A percentile compares a stretch with the other conserved stretches of the same genome.
These are phyloP conservation scores for Phytomonas francai DNA, from an alignment of 208 protist genomes.

Conservation along the genomic window DNA sequence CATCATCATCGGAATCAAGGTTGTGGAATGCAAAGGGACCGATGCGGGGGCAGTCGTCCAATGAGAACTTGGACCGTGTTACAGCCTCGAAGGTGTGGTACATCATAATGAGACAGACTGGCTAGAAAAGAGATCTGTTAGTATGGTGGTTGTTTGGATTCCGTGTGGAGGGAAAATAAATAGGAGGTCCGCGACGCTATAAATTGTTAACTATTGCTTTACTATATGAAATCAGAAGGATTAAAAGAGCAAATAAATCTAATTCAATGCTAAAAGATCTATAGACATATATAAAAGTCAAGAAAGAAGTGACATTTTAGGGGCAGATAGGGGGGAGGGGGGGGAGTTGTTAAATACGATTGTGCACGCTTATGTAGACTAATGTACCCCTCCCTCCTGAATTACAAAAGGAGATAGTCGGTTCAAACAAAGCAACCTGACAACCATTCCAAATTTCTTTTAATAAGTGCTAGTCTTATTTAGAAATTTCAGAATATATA, in stretches of 20 bases:
- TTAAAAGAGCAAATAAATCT: not conserved
- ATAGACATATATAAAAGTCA: too few relatives aligned
- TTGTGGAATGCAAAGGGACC: slow-evolving; percentile 85
- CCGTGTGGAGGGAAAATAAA: not conserved
- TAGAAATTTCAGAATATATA: not conserved
- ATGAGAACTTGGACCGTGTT: slow-evolving; percentile 61
- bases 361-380: not conserved
- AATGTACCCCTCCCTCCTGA: not conserved
- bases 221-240: not conserved
- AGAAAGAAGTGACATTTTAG: too few relatives aligned
- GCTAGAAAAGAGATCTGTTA: not conserved
- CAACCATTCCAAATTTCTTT: not conserved
- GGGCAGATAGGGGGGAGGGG: too few relatives aligned
- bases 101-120: slow-evolving; percentile 17
- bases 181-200: not conserved
- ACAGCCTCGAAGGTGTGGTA: slow-evolving; percentile 62
- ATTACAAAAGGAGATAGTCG: not conserved
- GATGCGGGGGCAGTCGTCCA: slow-evolving; percentile 68
- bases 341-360: not conserved
- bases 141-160: not conserved
- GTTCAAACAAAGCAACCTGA: not conserved
- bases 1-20: slow-evolving; percentile 19
- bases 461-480: not conserved
- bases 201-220: not conserved
- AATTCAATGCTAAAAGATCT: not conserved